Base-by-base conservation (phyloP, 805 yeast species). In the Candida parachauliodes region DNA sequence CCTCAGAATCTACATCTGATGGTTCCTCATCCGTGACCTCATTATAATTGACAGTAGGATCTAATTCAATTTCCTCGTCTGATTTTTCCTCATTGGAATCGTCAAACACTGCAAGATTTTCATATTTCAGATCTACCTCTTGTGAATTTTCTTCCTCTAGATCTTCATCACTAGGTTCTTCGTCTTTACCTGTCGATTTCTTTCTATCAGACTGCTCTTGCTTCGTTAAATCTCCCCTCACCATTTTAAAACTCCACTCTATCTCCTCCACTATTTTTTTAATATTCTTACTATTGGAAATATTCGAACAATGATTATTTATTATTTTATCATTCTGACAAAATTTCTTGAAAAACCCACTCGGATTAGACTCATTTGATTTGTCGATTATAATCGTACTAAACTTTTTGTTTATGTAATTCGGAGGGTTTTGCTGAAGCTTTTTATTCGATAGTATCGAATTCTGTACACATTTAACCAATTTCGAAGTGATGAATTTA, bases 21-120 rank as follows among this genome's bases (percentile, higher is more conserved):
- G 77, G 73, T 43, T 80, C 86, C 44, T 77, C 81, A 52, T 83
- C 89, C 0, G 88, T 81, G 4, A 79, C 70, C 50, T 76, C 76
- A 49, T 76, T 77, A 49, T 81, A 76, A 48, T 77, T 60, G 5
- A 70, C 54, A 8, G 54, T 49, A 6, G 68, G 64, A 41, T 69
- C 60, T 4, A 56, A 41, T 28, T 48, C 61, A 6, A 51, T 51
- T 9, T 40, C 60, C 4, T 54, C 68, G 4, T 57, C 63, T 11
- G 16, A 14, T 12, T 46, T 51, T 30, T 51, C 58, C 15, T 46
- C 49, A 32, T 67, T 74, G 1, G 72, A 63, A 46, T 60, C 50
- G 37, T 70, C 74, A 39, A 60, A 69, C 5, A 52, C 49, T 3
- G 64, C 61, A 38, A 54, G 58, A 28, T 62, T 55, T 10, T 65